A percentile compares a stretch with the other conserved stretches of the same genome.
Conservation (phyloP, 352 stramenopile species). For the Pythium folliculosum region DNA sequence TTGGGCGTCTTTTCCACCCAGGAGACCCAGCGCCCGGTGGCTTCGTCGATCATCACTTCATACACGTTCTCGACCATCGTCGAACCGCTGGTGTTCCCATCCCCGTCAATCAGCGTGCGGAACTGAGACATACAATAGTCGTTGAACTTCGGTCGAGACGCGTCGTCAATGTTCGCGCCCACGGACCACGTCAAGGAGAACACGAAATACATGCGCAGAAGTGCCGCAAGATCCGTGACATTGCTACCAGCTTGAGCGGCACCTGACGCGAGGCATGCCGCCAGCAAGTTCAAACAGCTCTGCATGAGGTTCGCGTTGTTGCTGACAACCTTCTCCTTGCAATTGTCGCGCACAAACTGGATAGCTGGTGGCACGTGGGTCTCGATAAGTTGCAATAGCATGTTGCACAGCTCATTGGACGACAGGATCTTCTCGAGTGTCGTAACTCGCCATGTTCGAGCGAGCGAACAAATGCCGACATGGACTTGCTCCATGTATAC, state of each 20-base stretch:
- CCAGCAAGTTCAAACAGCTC: conserved; percentile 86
- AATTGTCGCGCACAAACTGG: conserved; percentile 89
- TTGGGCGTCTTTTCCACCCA: conserved; percentile 89
- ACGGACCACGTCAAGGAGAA: conserved; percentile 86
- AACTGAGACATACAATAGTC: conserved; percentile 86
- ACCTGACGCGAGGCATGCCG: conserved; percentile 60
- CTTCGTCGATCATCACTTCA: conserved; percentile 82
- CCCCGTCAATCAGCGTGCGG: conserved; percentile 50
- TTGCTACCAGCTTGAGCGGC: conserved; percentile 42
- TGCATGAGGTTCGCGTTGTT: conserved; percentile 90
- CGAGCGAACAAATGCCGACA: conserved; percentile 72
- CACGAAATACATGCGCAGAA: conserved; percentile 89
- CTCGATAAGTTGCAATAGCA: conserved; percentile 79
- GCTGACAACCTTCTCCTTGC: conserved; percentile 85
- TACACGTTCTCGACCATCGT: conserved; percentile 77
- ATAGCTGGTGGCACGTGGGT: conserved; percentile 82
- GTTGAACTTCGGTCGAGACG: conserved; percentile 80
- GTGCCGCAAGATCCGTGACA: conserved; percentile 48
- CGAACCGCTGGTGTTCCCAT: conserved; percentile 31
- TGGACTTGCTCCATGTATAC: conserved; percentile 96
- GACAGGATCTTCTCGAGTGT: conserved; percentile 72
- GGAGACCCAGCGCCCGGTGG: conserved; percentile 68
- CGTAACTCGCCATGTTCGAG: conserved; percentile 74
- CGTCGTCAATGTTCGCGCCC: conserved; percentile 87
- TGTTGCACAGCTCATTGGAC: conserved; percentile 53